Percentiles rank a stretch among this genome's conserved stretches.
Evolutionary conservation across 345 rosid species (phyloP).

Genomic region (Aurinia saxatilis): DNA sequence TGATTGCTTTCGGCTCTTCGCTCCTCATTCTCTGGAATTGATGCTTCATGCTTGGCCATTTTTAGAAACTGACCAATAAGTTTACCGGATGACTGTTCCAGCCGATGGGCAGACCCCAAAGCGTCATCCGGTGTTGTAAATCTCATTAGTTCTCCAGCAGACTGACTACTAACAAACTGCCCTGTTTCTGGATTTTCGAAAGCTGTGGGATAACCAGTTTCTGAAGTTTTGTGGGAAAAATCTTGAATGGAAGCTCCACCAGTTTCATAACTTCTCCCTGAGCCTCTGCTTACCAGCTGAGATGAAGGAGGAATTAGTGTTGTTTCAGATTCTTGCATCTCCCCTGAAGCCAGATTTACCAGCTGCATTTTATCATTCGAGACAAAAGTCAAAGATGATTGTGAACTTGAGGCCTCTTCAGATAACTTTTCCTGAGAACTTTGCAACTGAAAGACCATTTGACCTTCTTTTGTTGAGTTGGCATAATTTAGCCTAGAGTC

Average conservation of each 20-base stretch:
- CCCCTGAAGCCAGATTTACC: constrained; percentile 31
- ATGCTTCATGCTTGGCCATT: constrained; percentile 47
- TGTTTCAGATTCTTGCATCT: constrained; percentile 37
- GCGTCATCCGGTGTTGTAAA: constrained; percentile 41
- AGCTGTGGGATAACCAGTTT: constrained; percentile 34
- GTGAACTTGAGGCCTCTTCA: constrained; percentile 32
- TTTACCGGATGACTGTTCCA: constrained; percentile 53
- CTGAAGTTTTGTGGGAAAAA: constrained; percentile 33
- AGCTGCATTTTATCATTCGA: constrained; percentile 29
- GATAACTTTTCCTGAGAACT: constrained; percentile 32
- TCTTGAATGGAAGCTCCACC: constrained; percentile 34
- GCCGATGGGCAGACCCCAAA: constrained; percentile 54
- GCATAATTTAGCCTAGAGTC: constrained; percentile 27
- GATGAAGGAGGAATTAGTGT: constrained; percentile 49
- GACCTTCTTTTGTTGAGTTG: constrained; percentile 28
- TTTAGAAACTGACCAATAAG: constrained; percentile 64
- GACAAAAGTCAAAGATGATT: constrained; percentile 34
- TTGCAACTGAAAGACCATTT: constrained; percentile 17
- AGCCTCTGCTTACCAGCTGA: constrained; percentile 40
- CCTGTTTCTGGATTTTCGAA: constrained; percentile 24
- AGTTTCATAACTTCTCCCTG: constrained; percentile 21
- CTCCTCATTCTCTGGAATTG: constrained; percentile 42
- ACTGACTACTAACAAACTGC: constrained; percentile 27
- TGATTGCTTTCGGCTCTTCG: constrained; percentile 28
- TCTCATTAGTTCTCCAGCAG: constrained; percentile 28